Conservation (phyloP, 306 rosid genomes). For the Malus sieversii region DNA sequence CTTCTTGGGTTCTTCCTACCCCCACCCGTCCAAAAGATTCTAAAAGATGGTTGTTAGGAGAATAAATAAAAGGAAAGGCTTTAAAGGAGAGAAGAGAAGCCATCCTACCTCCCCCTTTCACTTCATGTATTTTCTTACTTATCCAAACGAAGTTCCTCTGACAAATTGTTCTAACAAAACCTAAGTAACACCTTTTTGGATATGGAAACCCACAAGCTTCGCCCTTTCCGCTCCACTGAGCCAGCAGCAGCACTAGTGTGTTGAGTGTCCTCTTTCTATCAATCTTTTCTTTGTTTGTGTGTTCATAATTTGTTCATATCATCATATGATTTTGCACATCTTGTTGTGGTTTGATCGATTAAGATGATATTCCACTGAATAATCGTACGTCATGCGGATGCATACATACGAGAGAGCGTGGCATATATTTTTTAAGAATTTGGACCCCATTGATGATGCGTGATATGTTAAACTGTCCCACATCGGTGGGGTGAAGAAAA, state of each 20-base stretch:
- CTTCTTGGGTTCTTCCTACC: constrained; percentile 14
- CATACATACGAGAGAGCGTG: neutral
- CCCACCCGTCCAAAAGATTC: constrained; percentile 28
- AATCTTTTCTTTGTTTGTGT: constrained; percentile 14
- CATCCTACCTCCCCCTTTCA: neutral
- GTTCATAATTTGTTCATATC: constrained; percentile 17
- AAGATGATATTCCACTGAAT: neutral
- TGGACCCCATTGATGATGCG: constrained; percentile 13
- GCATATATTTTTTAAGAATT: neutral
- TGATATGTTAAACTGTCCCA: too few relatives aligned
- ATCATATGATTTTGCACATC: neutral
- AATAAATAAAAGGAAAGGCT: constrained; percentile 5
- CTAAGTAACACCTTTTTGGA: constrained; percentile 29
- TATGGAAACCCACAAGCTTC: constrained; percentile 25
- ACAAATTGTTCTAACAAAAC: constrained; percentile 22
- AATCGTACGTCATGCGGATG: constrained; percentile 44
- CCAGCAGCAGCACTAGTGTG: neutral
- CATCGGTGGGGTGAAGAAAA: too few relatives aligned
- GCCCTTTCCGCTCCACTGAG: constrained; percentile 29
- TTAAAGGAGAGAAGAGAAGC: constrained; percentile 10
- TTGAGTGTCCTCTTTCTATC: constrained; percentile 13
- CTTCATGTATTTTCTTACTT: constrained; percentile 13
- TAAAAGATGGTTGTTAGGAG: neutral
- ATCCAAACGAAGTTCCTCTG: constrained; percentile 22
- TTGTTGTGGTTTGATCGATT: neutral